phyloP scores from a whole-genome alignment of 2,329 filamentous ascomycete species.

The Aureobasidium sp. region DNA sequence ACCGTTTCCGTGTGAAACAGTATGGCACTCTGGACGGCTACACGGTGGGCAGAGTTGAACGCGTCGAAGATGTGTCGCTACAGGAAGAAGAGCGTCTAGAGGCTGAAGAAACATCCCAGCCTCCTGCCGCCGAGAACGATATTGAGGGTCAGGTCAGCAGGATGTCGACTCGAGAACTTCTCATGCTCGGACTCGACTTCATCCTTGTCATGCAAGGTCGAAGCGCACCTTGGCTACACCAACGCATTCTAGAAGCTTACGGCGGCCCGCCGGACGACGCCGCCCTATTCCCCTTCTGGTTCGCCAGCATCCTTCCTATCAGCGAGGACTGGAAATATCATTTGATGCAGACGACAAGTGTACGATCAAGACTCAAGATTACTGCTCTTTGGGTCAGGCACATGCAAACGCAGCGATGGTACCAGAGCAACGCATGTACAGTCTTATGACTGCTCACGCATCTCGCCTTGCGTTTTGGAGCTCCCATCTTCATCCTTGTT shows the following conservation, averaged over 20 bases:
- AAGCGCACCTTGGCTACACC: constrained; percentile 67
- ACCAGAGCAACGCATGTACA: constrained; percentile 32
- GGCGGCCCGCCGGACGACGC: constrained; percentile 71
- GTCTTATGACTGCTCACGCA: constrained; percentile 32
- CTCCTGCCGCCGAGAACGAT: constrained; percentile 22
- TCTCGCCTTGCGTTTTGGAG: constrained; percentile 22
- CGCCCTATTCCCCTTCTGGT: constrained; percentile 79
- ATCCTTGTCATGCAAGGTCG: constrained; percentile 59
- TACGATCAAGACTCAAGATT: constrained; percentile 74
- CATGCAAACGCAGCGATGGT: constrained; percentile 65
- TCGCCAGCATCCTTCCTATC: constrained; percentile 72
- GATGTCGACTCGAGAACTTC: constrained; percentile 63
- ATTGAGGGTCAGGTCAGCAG: constrained; percentile 36
- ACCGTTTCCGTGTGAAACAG: constrained; percentile 63
- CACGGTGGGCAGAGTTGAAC: constrained; percentile 63
- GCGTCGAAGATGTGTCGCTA: constrained; percentile 72
- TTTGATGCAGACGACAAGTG: constrained; percentile 63
- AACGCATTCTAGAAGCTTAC: constrained; percentile 63
- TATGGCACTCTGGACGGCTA: constrained; percentile 67
- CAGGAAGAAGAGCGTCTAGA: constrained; percentile 73
- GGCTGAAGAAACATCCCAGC: constrained; percentile 51
- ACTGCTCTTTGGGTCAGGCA: constrained; percentile 70
- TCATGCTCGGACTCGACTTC: constrained; percentile 58
- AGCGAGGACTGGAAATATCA: constrained; percentile 71
- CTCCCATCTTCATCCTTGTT: constrained; percentile 23